Percentiles rank a stretch among this genome's conserved stretches.
Evolutionary conservation across 495 filamentous ascomycete species (phyloP).

Genomic region (Penicillium turbatum): DNA sequence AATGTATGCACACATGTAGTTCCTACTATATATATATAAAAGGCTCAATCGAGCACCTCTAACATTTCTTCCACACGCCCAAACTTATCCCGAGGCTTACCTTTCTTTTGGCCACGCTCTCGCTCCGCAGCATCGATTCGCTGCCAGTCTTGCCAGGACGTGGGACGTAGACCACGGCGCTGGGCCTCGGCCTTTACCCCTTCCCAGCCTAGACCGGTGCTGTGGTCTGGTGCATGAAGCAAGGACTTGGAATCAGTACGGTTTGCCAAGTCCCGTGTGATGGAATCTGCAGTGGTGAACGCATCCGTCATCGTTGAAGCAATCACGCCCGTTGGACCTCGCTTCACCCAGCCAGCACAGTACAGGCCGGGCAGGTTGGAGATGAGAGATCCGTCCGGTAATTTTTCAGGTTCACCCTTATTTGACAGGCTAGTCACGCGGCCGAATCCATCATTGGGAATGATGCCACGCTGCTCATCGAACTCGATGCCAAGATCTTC

Average conservation of each 20-base stretch:
- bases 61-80: slow-evolving; percentile 75
- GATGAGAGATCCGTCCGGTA: slow-evolving; percentile 37
- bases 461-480: slow-evolving; percentile 63
- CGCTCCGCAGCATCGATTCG: slow-evolving; percentile 78
- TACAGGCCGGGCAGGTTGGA: slow-evolving; percentile 74
- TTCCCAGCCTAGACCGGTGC: slow-evolving; percentile 68
- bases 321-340: slow-evolving; percentile 92
- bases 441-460: slow-evolving; percentile 80
- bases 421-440: slow-evolving; percentile 52
- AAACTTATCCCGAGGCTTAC: slow-evolving; percentile 87
- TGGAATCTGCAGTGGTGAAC: slow-evolving; percentile 79
- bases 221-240: slow-evolving; percentile 38
- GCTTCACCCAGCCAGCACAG: slow-evolving; percentile 94
- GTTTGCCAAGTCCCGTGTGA: slow-evolving; percentile 63
- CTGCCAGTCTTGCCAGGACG: slow-evolving; percentile 80
- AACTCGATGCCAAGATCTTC: slow-evolving; percentile 75
- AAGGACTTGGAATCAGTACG: slow-evolving; percentile 37
- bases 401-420: slow-evolving; percentile 15
- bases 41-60: slow-evolving; percentile 37
- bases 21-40: slow-evolving; percentile 13
- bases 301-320: slow-evolving; percentile 95
- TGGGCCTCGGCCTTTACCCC: slow-evolving; percentile 56
- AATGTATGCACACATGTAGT: slow-evolving; percentile 1
- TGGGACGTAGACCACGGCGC: slow-evolving; percentile 42
- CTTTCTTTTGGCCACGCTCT: slow-evolving; percentile 55